Conservation (phyloP, 257 asterid genomes). For the Solanum chaucha region DNA sequence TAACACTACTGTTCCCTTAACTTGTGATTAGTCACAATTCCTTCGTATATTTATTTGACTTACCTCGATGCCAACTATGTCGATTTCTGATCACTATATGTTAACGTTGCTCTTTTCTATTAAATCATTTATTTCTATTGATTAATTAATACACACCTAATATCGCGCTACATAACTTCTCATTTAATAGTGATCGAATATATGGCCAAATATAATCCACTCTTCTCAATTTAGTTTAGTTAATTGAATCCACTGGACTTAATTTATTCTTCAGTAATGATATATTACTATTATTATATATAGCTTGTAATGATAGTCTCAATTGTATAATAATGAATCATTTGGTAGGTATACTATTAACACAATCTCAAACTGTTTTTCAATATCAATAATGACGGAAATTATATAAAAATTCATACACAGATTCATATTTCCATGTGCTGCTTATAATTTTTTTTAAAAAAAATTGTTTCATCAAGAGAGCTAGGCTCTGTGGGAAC, state of each 20-base stretch:
- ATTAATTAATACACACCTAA: too few species aligned
- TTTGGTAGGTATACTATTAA: conserved; percentile 13
- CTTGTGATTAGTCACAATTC: not conserved
- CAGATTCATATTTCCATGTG: conserved; percentile 55
- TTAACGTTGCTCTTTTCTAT: not conserved
- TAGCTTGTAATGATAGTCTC: not conserved
- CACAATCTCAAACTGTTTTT: not conserved
- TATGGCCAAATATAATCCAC: not conserved
- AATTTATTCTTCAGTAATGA: not conserved
- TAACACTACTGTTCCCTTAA: not conserved
- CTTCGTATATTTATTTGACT: not conserved
- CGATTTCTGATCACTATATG: not conserved
- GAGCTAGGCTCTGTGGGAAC: not conserved
- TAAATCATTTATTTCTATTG: not conserved
- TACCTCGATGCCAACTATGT: not conserved
- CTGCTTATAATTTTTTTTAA: not conserved
- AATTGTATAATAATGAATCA: conserved; percentile 5
- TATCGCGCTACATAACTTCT: not conserved
- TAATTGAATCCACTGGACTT: not conserved
- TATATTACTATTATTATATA: not conserved
- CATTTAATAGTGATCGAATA: not conserved
- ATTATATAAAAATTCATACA: not conserved
- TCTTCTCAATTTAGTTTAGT: not conserved
- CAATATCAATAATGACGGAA: not conserved
- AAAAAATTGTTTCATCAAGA: not conserved